phyloP scores from a whole-genome alignment of 1,284 basidiomycete species.

The Heimioporus retisporus region DNA sequence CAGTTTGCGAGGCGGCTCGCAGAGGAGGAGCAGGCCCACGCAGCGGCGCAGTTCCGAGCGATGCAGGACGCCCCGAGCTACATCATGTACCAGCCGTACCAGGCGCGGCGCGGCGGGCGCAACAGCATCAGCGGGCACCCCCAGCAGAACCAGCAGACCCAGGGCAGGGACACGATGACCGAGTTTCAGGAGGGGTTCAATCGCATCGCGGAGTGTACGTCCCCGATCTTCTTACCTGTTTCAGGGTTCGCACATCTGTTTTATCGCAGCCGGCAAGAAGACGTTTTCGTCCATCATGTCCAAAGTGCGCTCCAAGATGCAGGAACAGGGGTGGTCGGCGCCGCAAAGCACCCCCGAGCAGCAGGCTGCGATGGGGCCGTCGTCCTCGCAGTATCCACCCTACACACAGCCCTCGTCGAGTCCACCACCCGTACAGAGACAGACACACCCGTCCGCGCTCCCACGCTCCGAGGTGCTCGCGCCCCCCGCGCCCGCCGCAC shows the following conservation, averaged over 20 bases:
- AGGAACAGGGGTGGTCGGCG: slow-evolving; percentile 57
- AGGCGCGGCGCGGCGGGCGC: slow-evolving; percentile 28
- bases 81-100: slow-evolving; percentile 33
- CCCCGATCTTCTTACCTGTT: neutral
- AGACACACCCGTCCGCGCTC: slow-evolving; percentile 21
- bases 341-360: slow-evolving; percentile 15
- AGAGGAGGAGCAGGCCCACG: slow-evolving; percentile 70
- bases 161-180: slow-evolving; percentile 60
- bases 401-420: slow-evolving; percentile 13
- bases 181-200: slow-evolving; percentile 79
- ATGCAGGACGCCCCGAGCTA: slow-evolving; percentile 26
- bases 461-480: slow-evolving; percentile 24
- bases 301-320: slow-evolving; percentile 84
- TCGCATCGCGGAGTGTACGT: slow-evolving; percentile 80
- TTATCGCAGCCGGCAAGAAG: slow-evolving; percentile 72
- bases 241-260: neutral
- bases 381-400: neutral
- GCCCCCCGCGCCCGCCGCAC: slow-evolving; percentile 8
- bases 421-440: slow-evolving; percentile 2
- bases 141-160: slow-evolving; percentile 22
- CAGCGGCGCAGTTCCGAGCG: slow-evolving; percentile 47
- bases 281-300: slow-evolving; percentile 76
- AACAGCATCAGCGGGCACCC: slow-evolving; percentile 7
- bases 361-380: too few relatives aligned
- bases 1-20: slow-evolving; percentile 76